Percentiles rank a stretch among this genome's conserved stretches.
Conservation (phyloP, 148 eudicot species). For the Mesembryanthemum crystallinum region DNA sequence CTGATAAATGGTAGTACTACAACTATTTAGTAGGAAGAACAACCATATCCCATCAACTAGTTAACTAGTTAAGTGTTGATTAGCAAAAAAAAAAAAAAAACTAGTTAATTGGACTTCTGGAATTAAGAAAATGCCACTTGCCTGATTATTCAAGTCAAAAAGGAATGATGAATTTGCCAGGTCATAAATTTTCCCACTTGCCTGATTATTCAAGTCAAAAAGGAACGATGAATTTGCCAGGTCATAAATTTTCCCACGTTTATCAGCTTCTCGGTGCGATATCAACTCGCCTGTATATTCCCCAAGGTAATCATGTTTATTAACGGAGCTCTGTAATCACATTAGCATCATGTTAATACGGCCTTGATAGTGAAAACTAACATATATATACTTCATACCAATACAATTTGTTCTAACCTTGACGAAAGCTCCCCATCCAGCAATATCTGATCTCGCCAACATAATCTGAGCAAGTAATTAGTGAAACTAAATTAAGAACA, state of each 20-base stretch:
- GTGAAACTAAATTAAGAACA: slow-evolving; percentile 10
- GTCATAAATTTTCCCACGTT: slow-evolving; percentile 94
- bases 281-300: slow-evolving; percentile 85
- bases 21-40: no score
- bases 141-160: slow-evolving; percentile 84
- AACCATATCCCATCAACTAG: no score
- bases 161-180: slow-evolving; percentile 86
- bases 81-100: not conserved
- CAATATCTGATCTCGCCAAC: slow-evolving; percentile 77
- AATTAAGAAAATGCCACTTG: not conserved
- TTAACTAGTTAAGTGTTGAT: no score
- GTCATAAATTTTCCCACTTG: slow-evolving; percentile 89
- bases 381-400: not conserved
- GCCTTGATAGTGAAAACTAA: slow-evolving; percentile 12
- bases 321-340: slow-evolving; percentile 60
- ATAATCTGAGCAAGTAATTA: slow-evolving; percentile 49
- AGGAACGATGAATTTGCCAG: slow-evolving; percentile 86
- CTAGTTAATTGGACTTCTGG: not conserved
- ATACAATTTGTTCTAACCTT: slow-evolving; percentile 48
- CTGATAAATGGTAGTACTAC: no score
- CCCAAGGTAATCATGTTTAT: slow-evolving; percentile 82
- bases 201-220: slow-evolving; percentile 93
- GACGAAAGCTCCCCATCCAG: slow-evolving; percentile 97
- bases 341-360: slow-evolving; percentile 15
- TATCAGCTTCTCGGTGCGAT: slow-evolving; percentile 90